Base-by-base conservation (phyloP, 495 filamentous ascomycete species). In the Symbiotaphrina buchneri region DNA sequence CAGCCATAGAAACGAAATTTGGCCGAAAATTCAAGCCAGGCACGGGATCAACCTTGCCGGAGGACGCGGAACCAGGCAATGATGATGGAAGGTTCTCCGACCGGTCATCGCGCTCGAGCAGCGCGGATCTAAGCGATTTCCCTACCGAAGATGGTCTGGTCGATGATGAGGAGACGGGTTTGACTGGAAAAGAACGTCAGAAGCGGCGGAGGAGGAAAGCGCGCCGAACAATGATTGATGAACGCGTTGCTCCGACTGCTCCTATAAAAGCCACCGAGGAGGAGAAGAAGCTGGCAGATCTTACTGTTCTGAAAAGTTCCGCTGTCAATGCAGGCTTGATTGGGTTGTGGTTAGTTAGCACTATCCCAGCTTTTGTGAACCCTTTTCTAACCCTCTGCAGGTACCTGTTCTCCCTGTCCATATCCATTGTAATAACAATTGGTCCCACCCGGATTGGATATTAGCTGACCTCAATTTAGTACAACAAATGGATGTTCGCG, bases 401-500 rank as follows among this genome's bases (percentile, higher is more conserved):
- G 48, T 58, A 58, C 52, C 55, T 80, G 18, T 94, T 95, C 51
- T 93, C 83, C 11, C 65, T 95, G 22, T 77, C 77, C 10, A 93
- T 95, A 43, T 95, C 90, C 18, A 69, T 97, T 33, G 82, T 91
- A 64, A 61, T n/a, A 79, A 58, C 21, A 13, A 30, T 7, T 29
- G 14, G 11, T 21, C 5, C 20, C 11, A 19, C 6, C 14, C 25
- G 33, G 27, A 33, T 39, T 27, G 36, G 40, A 38, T 10, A 19
- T 13, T 15, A 13, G 18, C 14, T 34, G 8, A 34, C 29, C 5
- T 22, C 3, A 25, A 18, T 19, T 16, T 41, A 90, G 81, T 99
- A 99, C 55, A 99, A 99, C 59, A 95, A 93, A 61, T 95, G 90
- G 90, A 99, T 99, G 90, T 99, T 99, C 51, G 74, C 77, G 38